Percentiles rank a stretch among this genome's conserved stretches.
Evolutionary conservation across 2,329 filamentous ascomycete species (phyloP).

Genomic region (Sarocladium oryzae): DNA sequence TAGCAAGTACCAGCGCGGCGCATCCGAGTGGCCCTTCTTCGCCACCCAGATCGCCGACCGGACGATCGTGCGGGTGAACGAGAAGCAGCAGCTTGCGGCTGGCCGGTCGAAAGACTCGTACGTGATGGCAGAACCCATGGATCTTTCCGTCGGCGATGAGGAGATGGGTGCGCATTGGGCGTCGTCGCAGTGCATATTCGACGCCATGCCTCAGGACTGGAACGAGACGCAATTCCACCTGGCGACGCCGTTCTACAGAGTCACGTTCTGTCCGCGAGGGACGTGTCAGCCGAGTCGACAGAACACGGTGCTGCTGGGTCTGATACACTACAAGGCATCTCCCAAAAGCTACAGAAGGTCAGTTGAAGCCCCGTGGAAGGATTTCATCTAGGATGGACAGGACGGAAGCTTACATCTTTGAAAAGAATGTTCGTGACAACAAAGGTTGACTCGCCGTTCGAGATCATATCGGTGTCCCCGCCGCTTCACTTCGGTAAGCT

Average conservation of each 20-base stretch:
- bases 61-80: background rate
- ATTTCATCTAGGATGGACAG: too few relatives aligned
- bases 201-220: background rate
- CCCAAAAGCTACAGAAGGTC: background rate
- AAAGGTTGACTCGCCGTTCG: background rate
- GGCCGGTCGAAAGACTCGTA: background rate
- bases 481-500: slow-evolving; percentile 1
- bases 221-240: background rate
- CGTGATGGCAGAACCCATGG: background rate
- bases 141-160: background rate
- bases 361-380: too few relatives aligned
- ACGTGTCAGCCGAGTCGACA: background rate
- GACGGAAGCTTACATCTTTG: background rate
- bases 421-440: slow-evolving; percentile 3
- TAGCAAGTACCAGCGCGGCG: background rate
- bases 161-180: background rate
- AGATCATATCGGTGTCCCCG: background rate
- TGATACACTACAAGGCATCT: background rate
- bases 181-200: background rate
- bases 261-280: background rate
- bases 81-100: background rate
- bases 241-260: background rate
- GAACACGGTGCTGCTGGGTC: background rate
- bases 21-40: slow-evolving; percentile 1
- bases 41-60: background rate